Evolutionary conservation across 2,329 filamentous ascomycete species (phyloP).

Genomic region (Apiospora koreana): DNA sequence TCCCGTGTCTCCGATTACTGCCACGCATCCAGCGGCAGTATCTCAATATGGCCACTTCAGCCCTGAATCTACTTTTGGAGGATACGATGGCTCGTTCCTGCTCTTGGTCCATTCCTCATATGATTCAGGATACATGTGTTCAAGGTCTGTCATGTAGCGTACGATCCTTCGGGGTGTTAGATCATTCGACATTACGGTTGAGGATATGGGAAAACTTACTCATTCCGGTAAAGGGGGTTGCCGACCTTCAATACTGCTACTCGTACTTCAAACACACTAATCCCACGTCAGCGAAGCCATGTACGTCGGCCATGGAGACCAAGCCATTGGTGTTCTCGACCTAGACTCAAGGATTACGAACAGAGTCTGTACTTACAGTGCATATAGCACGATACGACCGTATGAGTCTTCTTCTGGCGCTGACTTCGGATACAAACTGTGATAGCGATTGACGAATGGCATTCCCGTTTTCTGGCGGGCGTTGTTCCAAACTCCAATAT

Average conservation of each 20-base stretch:
- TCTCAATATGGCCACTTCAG: not conserved
- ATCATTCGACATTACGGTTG: not conserved
- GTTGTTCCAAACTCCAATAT: not conserved
- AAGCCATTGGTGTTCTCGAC: too few species aligned
- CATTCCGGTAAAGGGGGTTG: not conserved
- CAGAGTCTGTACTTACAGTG: not conserved
- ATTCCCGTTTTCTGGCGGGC: not conserved
- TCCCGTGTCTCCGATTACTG: not conserved
- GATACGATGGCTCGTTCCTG: not conserved
- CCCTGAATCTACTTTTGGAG: not conserved
- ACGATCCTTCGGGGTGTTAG: not conserved
- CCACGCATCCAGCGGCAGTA: not conserved
- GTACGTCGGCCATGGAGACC: too few species aligned
- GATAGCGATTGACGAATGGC: not conserved
- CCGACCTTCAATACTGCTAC: not conserved
- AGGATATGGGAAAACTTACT: not conserved
- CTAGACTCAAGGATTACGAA: too few species aligned
- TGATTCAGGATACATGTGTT: not conserved
- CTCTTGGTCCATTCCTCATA: slow-evolving; percentile 15
- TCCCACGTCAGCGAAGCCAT: too few species aligned
- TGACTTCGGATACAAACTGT: not conserved
- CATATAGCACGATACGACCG: not conserved
- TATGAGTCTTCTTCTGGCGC: not conserved
- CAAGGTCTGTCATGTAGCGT: slow-evolving; percentile 8
- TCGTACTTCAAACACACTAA: not conserved